Conservation (phyloP, 495 filamentous ascomycete species). For the Xylaria scruposa region DNA sequence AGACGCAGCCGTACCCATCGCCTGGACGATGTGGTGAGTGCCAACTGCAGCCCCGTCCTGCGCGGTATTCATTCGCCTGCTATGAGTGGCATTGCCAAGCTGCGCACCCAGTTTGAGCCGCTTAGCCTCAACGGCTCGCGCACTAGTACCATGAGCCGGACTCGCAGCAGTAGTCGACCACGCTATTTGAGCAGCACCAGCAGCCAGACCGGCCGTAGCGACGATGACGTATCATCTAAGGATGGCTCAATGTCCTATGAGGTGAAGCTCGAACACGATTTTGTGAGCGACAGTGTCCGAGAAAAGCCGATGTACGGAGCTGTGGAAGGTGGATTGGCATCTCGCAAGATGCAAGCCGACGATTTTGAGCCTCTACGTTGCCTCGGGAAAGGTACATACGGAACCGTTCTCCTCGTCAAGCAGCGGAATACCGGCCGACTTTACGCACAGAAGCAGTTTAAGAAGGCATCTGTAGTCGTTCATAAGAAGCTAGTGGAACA, state of each 20-base stretch:
- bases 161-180: constrained; percentile 47
- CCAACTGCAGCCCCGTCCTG: constrained; percentile 65
- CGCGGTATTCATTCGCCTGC: constrained; percentile 63
- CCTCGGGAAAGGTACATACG: constrained; percentile 94
- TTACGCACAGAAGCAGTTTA: constrained; percentile 98
- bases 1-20: constrained; percentile 40
- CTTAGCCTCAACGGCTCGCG: constrained; percentile 63
- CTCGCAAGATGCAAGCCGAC: constrained; percentile 84
- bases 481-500: constrained; percentile 95
- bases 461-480: constrained; percentile 90
- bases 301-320: constrained; percentile 42
- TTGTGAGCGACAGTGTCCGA: constrained; percentile 74
- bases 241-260: constrained; percentile 73
- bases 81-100: constrained; percentile 73
- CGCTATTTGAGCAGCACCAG: constrained; percentile 41
- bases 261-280: constrained; percentile 86
- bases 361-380: constrained; percentile 96
- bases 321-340: constrained; percentile 51
- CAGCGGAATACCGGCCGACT: constrained; percentile 85
- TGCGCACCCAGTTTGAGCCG: constrained; percentile 75
- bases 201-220: constrained; percentile 44
- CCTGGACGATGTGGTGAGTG: constrained; percentile 62
- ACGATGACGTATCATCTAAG: constrained; percentile 50
- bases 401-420: constrained; percentile 90
- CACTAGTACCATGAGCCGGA: constrained; percentile 49